Percentiles rank a stretch among this genome's conserved stretches.
These are phyloP conservation scores for Termitomyces eurrhizus DNA, from an alignment of 768 basidiomycete genomes.

Conservation along the genomic window DNA sequence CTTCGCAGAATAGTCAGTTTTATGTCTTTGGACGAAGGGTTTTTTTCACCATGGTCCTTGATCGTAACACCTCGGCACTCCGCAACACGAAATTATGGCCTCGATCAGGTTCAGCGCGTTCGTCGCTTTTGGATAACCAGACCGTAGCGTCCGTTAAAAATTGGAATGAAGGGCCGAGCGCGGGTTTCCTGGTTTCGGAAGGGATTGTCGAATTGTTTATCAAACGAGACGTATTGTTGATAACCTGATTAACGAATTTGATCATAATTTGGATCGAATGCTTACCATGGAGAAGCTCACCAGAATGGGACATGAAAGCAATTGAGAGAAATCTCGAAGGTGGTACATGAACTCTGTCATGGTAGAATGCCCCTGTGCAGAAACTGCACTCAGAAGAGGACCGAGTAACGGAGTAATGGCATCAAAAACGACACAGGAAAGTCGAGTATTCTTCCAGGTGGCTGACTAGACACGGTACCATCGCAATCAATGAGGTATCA, in stretches of 20 bases:
- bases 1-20: conserved; percentile 20
- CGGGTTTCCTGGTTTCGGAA: conserved; percentile 50
- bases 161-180: conserved; percentile 72
- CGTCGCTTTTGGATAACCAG: conserved; percentile 49
- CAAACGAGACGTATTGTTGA: conserved; percentile 50
- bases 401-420: conserved; percentile 59
- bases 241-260: conserved; percentile 37
- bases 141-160: conserved; percentile 69
- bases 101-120: conserved; percentile 13
- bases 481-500: neutral
- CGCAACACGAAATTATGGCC: conserved; percentile 22
- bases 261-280: neutral
- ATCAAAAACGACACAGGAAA: conserved; percentile 60
- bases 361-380: conserved; percentile 71
- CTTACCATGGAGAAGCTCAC: conserved; percentile 36
- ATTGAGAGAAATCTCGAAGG: conserved; percentile 47
- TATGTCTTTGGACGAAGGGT: neutral
- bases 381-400: conserved; percentile 58
- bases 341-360: conserved; percentile 72
- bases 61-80: conserved; percentile 38
- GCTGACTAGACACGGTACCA: neutral
- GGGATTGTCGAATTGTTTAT: conserved; percentile 17
- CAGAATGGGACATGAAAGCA: conserved; percentile 43
- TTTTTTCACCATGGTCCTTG: conserved; percentile 35
- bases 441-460: conserved; percentile 10